Evolutionary conservation across 352 stramenopile species (phyloP).

Genomic region (Plasmopara halstedii): DNA sequence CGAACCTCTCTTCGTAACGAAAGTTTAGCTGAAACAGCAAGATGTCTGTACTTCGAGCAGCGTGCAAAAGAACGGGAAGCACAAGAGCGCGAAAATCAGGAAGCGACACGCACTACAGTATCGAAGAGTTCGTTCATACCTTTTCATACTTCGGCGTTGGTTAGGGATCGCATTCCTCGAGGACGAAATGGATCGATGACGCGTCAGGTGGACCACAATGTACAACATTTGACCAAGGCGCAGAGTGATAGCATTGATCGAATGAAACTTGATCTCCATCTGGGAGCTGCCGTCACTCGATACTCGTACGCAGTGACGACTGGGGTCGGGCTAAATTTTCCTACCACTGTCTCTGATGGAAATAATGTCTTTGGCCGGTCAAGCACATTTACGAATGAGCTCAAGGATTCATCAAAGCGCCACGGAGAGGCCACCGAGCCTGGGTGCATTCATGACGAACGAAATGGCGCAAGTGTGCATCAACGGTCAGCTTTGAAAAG

Average conservation of each 20-base stretch:
- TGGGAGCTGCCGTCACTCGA: slow-evolving; percentile 36
- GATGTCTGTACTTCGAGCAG: slow-evolving; percentile 28
- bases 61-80: slow-evolving; percentile 19
- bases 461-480: slow-evolving; percentile 42
- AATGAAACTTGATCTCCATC: slow-evolving; percentile 51
- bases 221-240: slow-evolving; percentile 53
- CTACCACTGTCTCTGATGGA: slow-evolving; percentile 39
- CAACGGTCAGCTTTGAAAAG: slow-evolving; percentile 53
- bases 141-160: slow-evolving; percentile 24
- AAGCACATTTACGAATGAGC: slow-evolving; percentile 70
- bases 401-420: slow-evolving; percentile 48
- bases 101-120: slow-evolving; percentile 15
- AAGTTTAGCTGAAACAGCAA: slow-evolving; percentile 34
- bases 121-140: slow-evolving; percentile 34
- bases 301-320: slow-evolving; percentile 66
- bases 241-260: slow-evolving; percentile 71
- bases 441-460: slow-evolving; percentile 37
- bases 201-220: slow-evolving; percentile 37
- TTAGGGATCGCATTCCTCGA: slow-evolving; percentile 34
- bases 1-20: slow-evolving; percentile 38
- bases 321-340: slow-evolving; percentile 47
- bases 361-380: slow-evolving; percentile 55
- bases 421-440: slow-evolving; percentile 67
- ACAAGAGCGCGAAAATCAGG: slow-evolving; percentile 16
- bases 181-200: slow-evolving; percentile 37